Percentiles rank a stretch among this genome's conserved stretches.
These are phyloP conservation scores for Daldinia concentrica DNA, from an alignment of 495 filamentous ascomycete genomes.

Conservation along the genomic window DNA sequence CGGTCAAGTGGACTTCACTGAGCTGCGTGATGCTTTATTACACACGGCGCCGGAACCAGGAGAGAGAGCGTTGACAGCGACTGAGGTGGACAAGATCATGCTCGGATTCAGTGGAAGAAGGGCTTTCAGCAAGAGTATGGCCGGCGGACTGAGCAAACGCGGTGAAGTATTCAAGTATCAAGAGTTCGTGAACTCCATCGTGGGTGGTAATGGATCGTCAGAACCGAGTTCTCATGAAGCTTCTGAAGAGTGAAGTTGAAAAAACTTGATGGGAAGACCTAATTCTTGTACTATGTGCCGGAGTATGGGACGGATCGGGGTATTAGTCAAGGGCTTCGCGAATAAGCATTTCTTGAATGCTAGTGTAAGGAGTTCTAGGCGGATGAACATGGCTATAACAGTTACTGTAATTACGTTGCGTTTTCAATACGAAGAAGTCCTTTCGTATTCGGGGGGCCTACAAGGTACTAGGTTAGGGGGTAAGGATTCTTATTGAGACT, in stretches of 20 bases:
- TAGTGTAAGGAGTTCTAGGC: conserved; percentile 17
- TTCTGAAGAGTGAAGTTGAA: conserved; percentile 44
- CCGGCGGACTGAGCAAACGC: conserved; percentile 54
- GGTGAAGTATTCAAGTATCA: conserved; percentile 83
- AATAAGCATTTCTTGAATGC: conserved; percentile 3
- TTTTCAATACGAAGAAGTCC: conserved; percentile 10
- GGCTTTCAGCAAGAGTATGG: conserved; percentile 70
- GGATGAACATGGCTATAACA: conserved; percentile 9
- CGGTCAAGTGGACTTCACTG: conserved; percentile 85
- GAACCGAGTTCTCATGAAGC: conserved; percentile 50
- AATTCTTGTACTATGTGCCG: conserved; percentile 4
- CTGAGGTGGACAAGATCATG: conserved; percentile 84
- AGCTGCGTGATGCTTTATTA: conserved; percentile 83
- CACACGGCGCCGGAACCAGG: conserved; percentile 81
- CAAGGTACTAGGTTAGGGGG: background rate
- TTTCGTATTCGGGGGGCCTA: background rate
- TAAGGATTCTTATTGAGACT: background rate
- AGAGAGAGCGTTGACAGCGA: conserved; percentile 70
- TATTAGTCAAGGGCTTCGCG: background rate
- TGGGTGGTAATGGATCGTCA: conserved; percentile 52
- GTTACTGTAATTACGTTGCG: conserved; percentile 2
- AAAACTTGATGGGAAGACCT: background rate
- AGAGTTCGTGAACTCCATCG: conserved; percentile 76
- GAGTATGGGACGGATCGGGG: conserved; percentile 14
- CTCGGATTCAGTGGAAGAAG: conserved; percentile 83